These are phyloP conservation scores for Tolypocladium pustulatum DNA, from an alignment of 2,329 filamentous ascomycete genomes.

Conservation along the genomic window DNA sequence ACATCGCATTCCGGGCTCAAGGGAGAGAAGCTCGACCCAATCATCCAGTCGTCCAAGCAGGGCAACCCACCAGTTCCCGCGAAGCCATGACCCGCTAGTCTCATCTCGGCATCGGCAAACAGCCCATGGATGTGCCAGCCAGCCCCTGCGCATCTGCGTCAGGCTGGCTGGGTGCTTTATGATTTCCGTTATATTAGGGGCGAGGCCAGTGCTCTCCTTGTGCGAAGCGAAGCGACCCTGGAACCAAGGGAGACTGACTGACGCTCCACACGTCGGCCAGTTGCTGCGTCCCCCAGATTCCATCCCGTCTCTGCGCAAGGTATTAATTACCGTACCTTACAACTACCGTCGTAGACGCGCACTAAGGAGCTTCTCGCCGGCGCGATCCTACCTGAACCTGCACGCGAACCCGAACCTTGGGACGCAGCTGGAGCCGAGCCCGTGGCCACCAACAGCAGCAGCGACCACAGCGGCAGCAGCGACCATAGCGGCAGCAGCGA, in stretches of 20 bases:
- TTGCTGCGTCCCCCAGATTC: too few species aligned
- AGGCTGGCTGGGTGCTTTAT: too few species aligned
- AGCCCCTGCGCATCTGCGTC: too few species aligned
- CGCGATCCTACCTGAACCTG: background rate
- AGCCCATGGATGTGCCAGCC: background rate
- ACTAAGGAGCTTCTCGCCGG: background rate
- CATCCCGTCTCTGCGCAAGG: too few species aligned
- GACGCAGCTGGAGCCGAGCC: background rate
- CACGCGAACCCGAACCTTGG: background rate
- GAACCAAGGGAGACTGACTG: too few species aligned
- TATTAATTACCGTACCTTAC: too few species aligned
- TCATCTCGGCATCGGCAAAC: background rate
- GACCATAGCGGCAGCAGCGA: background rate
- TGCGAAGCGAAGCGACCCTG: too few species aligned
- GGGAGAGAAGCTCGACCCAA: background rate
- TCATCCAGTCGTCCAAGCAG: background rate
- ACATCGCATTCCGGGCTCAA: background rate
- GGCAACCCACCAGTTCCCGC: background rate
- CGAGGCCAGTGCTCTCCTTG: too few species aligned
- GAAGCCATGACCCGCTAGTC: background rate
- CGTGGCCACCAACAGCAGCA: background rate
- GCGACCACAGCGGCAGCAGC: background rate
- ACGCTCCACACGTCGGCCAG: too few species aligned
- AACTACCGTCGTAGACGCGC: background rate
- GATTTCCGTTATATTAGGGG: too few species aligned